These are phyloP conservation scores for Phytophthora europaea DNA, from an alignment of 352 stramenopile species.

Conservation along the genomic window DNA sequence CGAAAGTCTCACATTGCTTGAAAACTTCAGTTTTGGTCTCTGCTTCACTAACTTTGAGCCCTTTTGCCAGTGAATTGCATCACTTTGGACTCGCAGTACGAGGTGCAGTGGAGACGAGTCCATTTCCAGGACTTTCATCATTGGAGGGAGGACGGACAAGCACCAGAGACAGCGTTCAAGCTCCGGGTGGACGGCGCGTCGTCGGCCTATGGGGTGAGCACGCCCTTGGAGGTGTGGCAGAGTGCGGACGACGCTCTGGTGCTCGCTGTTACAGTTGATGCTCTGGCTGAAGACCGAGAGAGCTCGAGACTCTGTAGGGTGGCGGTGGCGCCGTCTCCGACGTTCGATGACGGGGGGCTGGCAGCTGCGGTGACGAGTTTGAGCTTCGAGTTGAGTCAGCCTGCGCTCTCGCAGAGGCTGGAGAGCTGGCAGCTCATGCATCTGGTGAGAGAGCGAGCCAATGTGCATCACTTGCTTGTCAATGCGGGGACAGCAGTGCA, in stretches of 20 bases:
- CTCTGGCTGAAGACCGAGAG: conserved; percentile 31
- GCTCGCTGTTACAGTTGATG: conserved; percentile 47
- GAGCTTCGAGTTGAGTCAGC: conserved; percentile 48
- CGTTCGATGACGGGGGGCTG: conserved; percentile 14
- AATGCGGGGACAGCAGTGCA: conserved; percentile 53
- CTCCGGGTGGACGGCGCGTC: conserved; percentile 30
- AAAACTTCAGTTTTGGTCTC: conserved; percentile 1
- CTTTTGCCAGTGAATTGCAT: conserved; percentile 57
- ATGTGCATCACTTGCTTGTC: conserved; percentile 59
- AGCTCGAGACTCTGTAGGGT: conserved; percentile 44
- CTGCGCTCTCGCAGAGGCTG: conserved; percentile 38
- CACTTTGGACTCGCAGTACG: conserved; percentile 42
- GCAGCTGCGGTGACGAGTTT: conserved; percentile 37
- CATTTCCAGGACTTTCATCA: conserved; percentile 23
- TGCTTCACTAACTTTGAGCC: not conserved
- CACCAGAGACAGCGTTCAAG: conserved; percentile 19
- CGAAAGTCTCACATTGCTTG: not conserved
- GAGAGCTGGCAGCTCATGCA: conserved; percentile 66
- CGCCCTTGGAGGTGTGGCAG: conserved; percentile 67
- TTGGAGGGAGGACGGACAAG: conserved; percentile 17
- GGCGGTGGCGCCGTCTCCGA: conserved; percentile 53
- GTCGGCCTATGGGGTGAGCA: conserved; percentile 26
- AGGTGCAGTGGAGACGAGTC: conserved; percentile 65
- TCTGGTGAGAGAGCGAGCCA: conserved; percentile 9
- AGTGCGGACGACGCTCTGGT: conserved; percentile 62